phyloP scores from a whole-genome alignment of 2,329 filamentous ascomycete genomes.

The Colletotrichum cereale region DNA sequence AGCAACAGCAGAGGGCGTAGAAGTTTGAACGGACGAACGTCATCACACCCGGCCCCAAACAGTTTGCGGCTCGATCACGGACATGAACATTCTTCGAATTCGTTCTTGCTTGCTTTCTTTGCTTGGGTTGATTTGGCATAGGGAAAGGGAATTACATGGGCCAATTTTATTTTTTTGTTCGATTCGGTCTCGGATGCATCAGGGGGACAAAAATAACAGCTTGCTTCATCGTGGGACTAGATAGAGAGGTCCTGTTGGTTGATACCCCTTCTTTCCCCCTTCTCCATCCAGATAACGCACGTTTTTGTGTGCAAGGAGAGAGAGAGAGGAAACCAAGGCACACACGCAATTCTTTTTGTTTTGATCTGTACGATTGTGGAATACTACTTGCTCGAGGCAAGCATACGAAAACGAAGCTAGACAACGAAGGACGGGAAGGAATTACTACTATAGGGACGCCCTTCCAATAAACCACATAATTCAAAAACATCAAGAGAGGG shows the following conservation, averaged over 20 bases:
- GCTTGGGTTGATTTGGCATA: conserved; percentile 5
- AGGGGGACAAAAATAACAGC: conserved; percentile 13
- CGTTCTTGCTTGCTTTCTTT: not conserved
- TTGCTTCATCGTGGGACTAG: conserved; percentile 30
- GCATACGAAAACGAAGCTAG: conserved; percentile 6
- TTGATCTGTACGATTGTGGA: not conserved
- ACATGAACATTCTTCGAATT: not conserved
- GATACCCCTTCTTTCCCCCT: conserved; percentile 23
- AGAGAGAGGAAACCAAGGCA: not conserved
- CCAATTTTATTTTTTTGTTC: not conserved
- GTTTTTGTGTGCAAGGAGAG: conserved; percentile 13
- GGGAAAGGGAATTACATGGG: conserved; percentile 12
- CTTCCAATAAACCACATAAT: not conserved
- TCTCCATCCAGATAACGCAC: conserved; percentile 28
- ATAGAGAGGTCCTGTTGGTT: conserved; percentile 35
- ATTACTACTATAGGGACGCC: not conserved
- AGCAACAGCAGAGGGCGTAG: not conserved
- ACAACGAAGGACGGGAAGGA: not conserved
- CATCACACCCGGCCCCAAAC: conserved; percentile 2
- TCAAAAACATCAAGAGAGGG: not conserved
- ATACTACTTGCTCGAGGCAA: conserved; percentile 10
- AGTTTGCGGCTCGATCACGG: conserved; percentile 2
- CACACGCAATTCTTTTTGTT: conserved; percentile 3
- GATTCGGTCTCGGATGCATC: not conserved
- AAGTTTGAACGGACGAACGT: not conserved